These are phyloP conservation scores for Pilatotrama ljubarskyi DNA, from an alignment of 768 basidiomycete species.

Conservation along the genomic window DNA sequence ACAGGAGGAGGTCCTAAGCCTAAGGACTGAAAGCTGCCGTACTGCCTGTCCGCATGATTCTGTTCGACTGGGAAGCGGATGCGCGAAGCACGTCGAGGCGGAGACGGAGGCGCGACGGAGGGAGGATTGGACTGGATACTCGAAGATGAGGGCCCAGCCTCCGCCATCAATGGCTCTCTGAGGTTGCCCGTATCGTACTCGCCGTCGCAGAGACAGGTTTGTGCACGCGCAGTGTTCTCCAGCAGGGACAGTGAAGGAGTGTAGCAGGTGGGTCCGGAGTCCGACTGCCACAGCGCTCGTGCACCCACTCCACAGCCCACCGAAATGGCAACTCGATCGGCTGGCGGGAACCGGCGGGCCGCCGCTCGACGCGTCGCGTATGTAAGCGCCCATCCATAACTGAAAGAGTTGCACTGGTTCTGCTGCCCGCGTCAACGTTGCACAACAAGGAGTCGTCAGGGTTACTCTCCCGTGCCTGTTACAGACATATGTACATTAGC, in stretches of 20 bases:
- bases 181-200: neutral
- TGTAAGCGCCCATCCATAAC: too few relatives aligned
- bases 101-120: slow-evolving; percentile 12
- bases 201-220: neutral
- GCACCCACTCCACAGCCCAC: neutral
- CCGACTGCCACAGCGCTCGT: neutral
- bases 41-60: slow-evolving; percentile 3
- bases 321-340: neutral
- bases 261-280: neutral
- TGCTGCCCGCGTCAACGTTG: too few relatives aligned
- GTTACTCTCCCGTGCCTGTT: too few relatives aligned
- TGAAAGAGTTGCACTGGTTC: too few relatives aligned
- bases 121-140: slow-evolving; percentile 22
- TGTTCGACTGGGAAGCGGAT: slow-evolving; percentile 36
- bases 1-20: slow-evolving; percentile 32
- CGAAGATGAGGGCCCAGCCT: slow-evolving; percentile 28
- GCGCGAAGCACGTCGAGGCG: slow-evolving; percentile 26
- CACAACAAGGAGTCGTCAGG: too few relatives aligned
- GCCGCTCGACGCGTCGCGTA: too few relatives aligned
- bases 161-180: slow-evolving; percentile 33
- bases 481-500: too few relatives aligned
- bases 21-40: slow-evolving; percentile 20
- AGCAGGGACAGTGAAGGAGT: neutral
- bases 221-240: neutral
- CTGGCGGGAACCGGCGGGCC: neutral